phyloP scores from a whole-genome alignment of 179 eudicot species.

The Kewa caespitosa region DNA sequence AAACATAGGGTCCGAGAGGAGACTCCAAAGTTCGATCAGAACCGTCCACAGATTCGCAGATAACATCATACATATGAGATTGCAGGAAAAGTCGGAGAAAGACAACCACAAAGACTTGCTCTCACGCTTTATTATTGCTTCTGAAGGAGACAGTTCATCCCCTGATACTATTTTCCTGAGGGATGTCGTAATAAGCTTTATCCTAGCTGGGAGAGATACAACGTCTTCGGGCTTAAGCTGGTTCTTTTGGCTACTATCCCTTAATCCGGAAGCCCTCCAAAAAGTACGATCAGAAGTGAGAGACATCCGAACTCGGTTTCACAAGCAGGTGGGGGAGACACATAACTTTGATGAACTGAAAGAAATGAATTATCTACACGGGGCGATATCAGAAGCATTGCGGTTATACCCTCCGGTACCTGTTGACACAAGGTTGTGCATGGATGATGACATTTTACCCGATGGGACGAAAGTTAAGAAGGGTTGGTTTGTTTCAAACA shows the following conservation, averaged over 20 bases:
- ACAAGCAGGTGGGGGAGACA: conserved; percentile 34
- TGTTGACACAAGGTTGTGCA: conserved; percentile 52
- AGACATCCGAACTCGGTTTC: conserved; percentile 31
- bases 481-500: conserved; percentile 56
- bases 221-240: conserved; percentile 69
- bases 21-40: conserved; percentile 40
- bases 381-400: conserved; percentile 65
- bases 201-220: conserved; percentile 81
- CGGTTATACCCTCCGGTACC: conserved; percentile 88
- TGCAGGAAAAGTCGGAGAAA: conserved; percentile 27
- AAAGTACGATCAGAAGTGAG: conserved; percentile 54
- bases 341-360: conserved; percentile 60
- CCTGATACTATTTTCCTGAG: conserved; percentile 43
- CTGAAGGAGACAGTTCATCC: neutral
- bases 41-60: conserved; percentile 66
- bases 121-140: conserved; percentile 31
- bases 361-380: conserved; percentile 78
- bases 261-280: conserved; percentile 31
- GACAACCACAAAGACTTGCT: conserved; percentile 21
- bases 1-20: conserved; percentile 57
- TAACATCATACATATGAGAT: conserved; percentile 52
- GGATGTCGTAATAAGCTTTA: conserved; percentile 70
- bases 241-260: conserved; percentile 72
- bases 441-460: conserved; percentile 55
- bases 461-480: conserved; percentile 55